Evolutionary conservation across 2,329 filamentous ascomycete species (phyloP).

Genomic region (Aspergillus sp.): DNA sequence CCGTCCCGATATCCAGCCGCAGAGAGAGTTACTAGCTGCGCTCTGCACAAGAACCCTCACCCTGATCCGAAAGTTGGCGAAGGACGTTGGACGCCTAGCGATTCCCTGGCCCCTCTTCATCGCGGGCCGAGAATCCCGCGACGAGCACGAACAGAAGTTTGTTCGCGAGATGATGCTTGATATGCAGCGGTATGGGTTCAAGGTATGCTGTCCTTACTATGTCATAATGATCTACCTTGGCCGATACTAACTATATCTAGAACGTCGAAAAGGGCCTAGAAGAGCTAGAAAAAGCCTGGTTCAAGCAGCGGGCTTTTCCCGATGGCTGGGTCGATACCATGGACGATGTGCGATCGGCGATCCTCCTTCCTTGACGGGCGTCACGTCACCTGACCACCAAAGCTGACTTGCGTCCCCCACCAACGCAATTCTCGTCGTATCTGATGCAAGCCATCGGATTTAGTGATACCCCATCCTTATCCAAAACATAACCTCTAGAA

Average conservation of each 20-base stretch:
- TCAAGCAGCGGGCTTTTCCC: constrained; percentile 38
- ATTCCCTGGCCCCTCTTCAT: constrained; percentile 41
- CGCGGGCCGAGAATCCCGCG: constrained; percentile 38
- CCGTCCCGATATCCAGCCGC: constrained; percentile 32
- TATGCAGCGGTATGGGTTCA: constrained; percentile 35
- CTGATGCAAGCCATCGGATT: not conserved
- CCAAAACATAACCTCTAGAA: not conserved
- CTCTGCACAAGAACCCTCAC: constrained; percentile 36
- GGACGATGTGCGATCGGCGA: constrained; percentile 39
- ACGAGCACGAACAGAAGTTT: constrained; percentile 34
- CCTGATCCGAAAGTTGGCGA: constrained; percentile 36
- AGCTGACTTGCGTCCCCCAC: too few relatives aligned
- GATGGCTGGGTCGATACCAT: constrained; percentile 38
- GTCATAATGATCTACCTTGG: not conserved
- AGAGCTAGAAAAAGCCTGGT: constrained; percentile 36
- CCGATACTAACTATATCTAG: constrained; percentile 19
- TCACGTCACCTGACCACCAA: not conserved
- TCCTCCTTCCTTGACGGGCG: constrained; percentile 33
- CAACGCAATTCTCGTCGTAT: too few relatives aligned
- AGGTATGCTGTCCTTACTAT: constrained; percentile 19
- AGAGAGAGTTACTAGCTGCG: constrained; percentile 32
- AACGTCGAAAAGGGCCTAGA: constrained; percentile 39
- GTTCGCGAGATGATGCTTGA: constrained; percentile 37
- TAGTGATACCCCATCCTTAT: not conserved
- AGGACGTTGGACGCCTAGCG: constrained; percentile 40